Conservation (phyloP, 192 early-diverging fungal genomes). For the Mortierella alpina region DNA sequence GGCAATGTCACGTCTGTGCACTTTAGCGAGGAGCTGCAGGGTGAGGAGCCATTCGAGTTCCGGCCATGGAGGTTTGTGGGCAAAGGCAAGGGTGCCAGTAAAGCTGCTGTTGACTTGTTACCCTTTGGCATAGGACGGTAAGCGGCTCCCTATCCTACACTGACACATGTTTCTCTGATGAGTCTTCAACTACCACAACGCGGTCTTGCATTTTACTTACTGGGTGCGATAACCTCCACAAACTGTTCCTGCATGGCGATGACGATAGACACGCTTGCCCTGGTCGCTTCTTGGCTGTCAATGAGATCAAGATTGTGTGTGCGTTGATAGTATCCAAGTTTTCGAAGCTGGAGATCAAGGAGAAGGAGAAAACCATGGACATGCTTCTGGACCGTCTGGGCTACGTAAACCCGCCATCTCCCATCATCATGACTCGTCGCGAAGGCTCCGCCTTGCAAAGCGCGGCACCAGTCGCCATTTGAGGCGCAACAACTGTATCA, state of each 20-base stretch:
- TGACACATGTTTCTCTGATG: too few species aligned
- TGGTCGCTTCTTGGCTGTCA: conserved; percentile 28
- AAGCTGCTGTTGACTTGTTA: conserved; percentile 48
- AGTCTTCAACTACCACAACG: too few species aligned
- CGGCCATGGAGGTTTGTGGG: conserved; percentile 56
- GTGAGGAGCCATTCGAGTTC: conserved; percentile 46
- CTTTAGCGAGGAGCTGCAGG: conserved; percentile 13
- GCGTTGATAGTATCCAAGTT: conserved; percentile 6
- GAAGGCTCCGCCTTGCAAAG: too few species aligned
- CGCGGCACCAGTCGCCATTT: too few species aligned
- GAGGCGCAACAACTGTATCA: too few species aligned
- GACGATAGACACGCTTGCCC: conserved; percentile 37
- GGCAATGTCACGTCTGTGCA: conserved; percentile 20
- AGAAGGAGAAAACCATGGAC: conserved; percentile 2
- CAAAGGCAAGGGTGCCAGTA: conserved; percentile 38
- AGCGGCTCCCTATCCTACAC: neutral
- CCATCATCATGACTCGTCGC: too few species aligned
- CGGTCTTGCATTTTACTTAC: too few species aligned
- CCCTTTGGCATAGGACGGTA: conserved; percentile 59
- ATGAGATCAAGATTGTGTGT: conserved; percentile 16
- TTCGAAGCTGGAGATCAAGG: conserved; percentile 27
- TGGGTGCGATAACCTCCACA: too few species aligned
- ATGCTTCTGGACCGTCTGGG: conserved; percentile 9
- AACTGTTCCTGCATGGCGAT: too few species aligned
- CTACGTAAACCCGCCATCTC: too few species aligned